These are phyloP conservation scores for Xanthoconium separans DNA, from an alignment of 1,284 basidiomycete species.

Conservation along the genomic window DNA sequence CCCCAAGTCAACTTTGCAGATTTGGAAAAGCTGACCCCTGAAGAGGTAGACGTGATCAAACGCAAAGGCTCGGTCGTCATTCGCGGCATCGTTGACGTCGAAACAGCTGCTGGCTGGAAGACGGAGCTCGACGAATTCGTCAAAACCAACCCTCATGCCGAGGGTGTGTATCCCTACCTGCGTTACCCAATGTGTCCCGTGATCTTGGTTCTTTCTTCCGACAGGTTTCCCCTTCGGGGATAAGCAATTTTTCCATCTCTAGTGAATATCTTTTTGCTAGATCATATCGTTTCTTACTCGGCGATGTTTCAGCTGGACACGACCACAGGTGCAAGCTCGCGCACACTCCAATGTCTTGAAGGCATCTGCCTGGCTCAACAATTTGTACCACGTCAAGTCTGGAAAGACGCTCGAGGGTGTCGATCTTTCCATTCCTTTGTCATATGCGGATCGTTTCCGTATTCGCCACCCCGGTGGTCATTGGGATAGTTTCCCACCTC, in stretches of 20 bases:
- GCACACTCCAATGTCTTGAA: slow-evolving; percentile 73
- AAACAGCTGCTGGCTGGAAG: slow-evolving; percentile 58
- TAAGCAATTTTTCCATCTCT: slow-evolving; percentile 73
- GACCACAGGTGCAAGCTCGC: slow-evolving; percentile 68
- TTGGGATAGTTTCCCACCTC: slow-evolving; percentile 72
- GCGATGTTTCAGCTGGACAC: slow-evolving; percentile 58
- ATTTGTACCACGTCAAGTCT: slow-evolving; percentile 52
- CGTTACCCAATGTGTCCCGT: not conserved
- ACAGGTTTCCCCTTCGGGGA: slow-evolving; percentile 54
- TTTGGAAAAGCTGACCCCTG: slow-evolving; percentile 44
- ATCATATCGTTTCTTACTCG: not conserved
- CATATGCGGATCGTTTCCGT: slow-evolving; percentile 81
- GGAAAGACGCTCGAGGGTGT: slow-evolving; percentile 48
- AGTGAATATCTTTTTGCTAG: slow-evolving; percentile 42
- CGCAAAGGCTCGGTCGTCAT: slow-evolving; percentile 63
- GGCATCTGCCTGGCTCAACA: slow-evolving; percentile 60
- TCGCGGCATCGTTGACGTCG: slow-evolving; percentile 55
- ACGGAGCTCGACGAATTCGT: slow-evolving; percentile 55
- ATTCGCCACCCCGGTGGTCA: slow-evolving; percentile 73
- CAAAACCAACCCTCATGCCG: slow-evolving; percentile 51
- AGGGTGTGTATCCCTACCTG: slow-evolving; percentile 37
- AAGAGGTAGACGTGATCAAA: slow-evolving; percentile 51
- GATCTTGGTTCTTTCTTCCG: not conserved
- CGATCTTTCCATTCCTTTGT: slow-evolving; percentile 66
- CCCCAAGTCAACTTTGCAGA: slow-evolving; percentile 62